phyloP scores from a whole-genome alignment of 306 rosid genomes.

The Rosa rugosa region DNA sequence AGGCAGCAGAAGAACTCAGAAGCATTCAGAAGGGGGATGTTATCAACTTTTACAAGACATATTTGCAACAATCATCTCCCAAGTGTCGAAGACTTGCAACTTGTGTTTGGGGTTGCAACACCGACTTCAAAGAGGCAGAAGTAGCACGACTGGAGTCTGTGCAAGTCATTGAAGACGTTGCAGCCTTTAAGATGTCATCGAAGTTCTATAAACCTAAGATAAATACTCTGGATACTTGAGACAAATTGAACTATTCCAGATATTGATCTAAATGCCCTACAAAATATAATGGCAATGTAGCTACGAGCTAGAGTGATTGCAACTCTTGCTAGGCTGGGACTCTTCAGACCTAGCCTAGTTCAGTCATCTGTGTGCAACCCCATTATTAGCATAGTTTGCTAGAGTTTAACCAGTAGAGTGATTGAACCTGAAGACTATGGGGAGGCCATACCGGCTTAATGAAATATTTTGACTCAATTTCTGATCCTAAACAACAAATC shows the following conservation, averaged over 20 bases:
- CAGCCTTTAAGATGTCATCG: constrained; percentile 60
- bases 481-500: background rate
- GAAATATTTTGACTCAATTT: too few relatives aligned
- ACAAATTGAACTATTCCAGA: background rate
- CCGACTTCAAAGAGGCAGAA: constrained; percentile 51
- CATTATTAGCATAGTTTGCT: background rate
- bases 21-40: constrained; percentile 62
- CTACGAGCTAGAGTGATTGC: too few relatives aligned
- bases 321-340: too few relatives aligned
- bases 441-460: background rate
- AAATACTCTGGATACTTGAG: constrained; percentile 6
- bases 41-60: constrained; percentile 62
- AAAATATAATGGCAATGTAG: too few relatives aligned
- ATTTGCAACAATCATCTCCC: constrained; percentile 62
- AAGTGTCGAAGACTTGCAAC: constrained; percentile 66
- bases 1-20: constrained; percentile 71
- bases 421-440: background rate
- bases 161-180: constrained; percentile 51
- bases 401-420: background rate
- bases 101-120: constrained; percentile 91
- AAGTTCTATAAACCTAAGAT: constrained; percentile 47
- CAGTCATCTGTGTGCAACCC: too few relatives aligned
- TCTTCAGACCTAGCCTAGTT: too few relatives aligned
- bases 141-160: constrained; percentile 27
- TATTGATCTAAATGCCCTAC: background rate